Evolutionary conservation across 345 rosid genomes (phyloP).

Genomic region (Eucalyptus cloeziana): DNA sequence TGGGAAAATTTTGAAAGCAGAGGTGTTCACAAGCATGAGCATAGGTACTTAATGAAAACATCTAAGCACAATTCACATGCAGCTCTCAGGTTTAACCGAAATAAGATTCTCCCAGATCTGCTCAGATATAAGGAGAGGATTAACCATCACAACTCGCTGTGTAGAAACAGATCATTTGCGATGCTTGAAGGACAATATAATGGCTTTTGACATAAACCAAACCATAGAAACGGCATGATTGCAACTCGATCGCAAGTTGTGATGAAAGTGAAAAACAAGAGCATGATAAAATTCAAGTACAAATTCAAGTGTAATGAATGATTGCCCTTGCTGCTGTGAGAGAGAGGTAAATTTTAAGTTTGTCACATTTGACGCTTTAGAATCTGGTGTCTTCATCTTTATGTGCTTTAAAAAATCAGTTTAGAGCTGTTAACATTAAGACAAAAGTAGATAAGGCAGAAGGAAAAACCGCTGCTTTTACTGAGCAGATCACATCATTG

Average conservation of each 20-base stretch:
- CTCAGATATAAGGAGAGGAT: background rate
- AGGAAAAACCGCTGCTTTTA: background rate
- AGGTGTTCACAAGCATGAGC: background rate
- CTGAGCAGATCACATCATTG: background rate
- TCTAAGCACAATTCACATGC: background rate
- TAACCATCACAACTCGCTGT: background rate
- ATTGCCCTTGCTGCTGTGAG: background rate
- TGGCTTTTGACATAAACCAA: background rate
- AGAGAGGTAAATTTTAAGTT: background rate
- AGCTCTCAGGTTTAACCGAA: background rate
- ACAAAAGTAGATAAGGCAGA: background rate
- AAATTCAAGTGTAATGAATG: background rate
- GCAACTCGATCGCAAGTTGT: background rate
- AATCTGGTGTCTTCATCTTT: background rate
- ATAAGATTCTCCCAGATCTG: background rate
- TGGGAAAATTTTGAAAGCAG: background rate
- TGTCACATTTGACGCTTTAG: background rate
- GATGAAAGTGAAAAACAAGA: background rate
- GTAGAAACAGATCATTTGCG: background rate
- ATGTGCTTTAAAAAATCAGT: background rate
- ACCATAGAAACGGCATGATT: background rate
- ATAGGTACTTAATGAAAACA: background rate
- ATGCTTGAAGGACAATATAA: background rate
- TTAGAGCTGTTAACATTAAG: background rate
- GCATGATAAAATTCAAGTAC: background rate